These are phyloP conservation scores for Huntiella abstrusa DNA, from an alignment of 2,329 filamentous ascomycete species.

Conservation along the genomic window DNA sequence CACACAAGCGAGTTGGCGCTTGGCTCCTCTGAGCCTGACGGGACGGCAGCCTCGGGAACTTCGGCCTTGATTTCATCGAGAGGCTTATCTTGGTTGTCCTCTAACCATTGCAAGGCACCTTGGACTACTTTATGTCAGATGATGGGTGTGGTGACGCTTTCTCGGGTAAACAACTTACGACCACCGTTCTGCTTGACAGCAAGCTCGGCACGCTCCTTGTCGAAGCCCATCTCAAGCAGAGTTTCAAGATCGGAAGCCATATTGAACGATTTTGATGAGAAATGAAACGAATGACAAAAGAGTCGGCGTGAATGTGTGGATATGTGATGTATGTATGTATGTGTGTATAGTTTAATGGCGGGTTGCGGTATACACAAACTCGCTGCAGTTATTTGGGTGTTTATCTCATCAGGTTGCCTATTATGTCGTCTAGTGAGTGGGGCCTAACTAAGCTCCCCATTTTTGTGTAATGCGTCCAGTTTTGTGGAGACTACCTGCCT, in stretches of 20 bases:
- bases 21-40: constrained; percentile 24
- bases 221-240: constrained; percentile 60
- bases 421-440: too few species aligned
- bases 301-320: too few species aligned
- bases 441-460: too few species aligned
- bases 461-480: too few species aligned
- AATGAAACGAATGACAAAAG: too few species aligned
- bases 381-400: too few species aligned
- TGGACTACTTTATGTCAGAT: constrained; percentile 37
- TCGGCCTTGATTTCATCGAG: constrained; percentile 32
- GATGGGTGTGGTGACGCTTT: not conserved
- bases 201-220: constrained; percentile 60
- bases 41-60: not conserved
- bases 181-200: constrained; percentile 72
- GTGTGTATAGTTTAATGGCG: too few species aligned
- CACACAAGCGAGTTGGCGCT: constrained; percentile 64
- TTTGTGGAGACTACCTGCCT: too few species aligned
- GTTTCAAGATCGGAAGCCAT: constrained; percentile 40
- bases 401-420: too few species aligned
- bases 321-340: too few species aligned
- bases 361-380: too few species aligned
- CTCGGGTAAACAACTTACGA: constrained; percentile 30
- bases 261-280: constrained; percentile 20
- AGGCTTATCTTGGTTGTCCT: constrained; percentile 73
- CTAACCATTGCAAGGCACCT: constrained; percentile 84